phyloP scores from a whole-genome alignment of 306 rosid genomes.

The Canavalia gladiata region DNA sequence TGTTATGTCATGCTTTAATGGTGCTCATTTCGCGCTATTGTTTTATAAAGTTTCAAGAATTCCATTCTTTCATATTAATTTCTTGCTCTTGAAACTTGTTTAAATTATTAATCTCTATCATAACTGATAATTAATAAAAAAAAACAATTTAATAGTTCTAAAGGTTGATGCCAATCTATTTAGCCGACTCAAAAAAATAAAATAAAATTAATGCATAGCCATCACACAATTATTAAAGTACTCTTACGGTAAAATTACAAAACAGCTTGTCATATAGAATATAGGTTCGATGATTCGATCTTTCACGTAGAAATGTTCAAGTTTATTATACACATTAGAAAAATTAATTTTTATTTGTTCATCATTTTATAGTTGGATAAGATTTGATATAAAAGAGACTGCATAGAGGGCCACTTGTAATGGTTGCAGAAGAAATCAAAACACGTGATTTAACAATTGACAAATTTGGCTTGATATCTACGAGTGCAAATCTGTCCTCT shows the following conservation, averaged over 20 bases:
- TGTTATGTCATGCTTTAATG: too few relatives aligned
- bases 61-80: background rate
- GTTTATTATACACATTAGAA: too few relatives aligned
- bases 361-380: background rate
- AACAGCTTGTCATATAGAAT: background rate
- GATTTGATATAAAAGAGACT: slow-evolving; percentile 15
- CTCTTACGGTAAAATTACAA: background rate
- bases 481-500: slow-evolving; percentile 5
- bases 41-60: too few relatives aligned
- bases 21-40: too few relatives aligned
- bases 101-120: too few relatives aligned
- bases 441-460: slow-evolving; percentile 6
- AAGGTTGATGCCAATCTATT: background rate
- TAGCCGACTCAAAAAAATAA: background rate
- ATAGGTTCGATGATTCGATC: background rate
- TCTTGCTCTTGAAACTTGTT: background rate
- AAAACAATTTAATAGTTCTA: background rate
- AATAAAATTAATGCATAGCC: background rate
- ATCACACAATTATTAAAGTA: background rate
- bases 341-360: background rate
- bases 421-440: background rate
- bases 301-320: background rate
- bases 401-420: slow-evolving; percentile 11
- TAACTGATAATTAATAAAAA: background rate
- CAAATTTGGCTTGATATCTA: background rate